These are phyloP conservation scores for Craspedostauros australis DNA, from an alignment of 108 stramenopile genomes.

Conservation along the genomic window DNA sequence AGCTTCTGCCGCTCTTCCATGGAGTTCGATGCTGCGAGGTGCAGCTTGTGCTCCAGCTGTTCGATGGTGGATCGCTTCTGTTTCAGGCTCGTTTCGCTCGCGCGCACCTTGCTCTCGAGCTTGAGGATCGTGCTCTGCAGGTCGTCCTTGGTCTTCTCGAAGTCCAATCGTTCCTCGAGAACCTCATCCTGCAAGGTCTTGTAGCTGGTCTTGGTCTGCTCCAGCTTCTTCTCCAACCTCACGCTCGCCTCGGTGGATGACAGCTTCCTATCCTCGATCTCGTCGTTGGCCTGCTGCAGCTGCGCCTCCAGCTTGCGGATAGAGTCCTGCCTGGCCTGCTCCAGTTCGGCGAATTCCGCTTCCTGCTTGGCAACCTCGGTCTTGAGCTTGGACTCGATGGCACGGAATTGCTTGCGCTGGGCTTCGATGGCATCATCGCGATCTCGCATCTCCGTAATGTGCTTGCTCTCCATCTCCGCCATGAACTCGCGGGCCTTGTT, in stretches of 20 bases:
- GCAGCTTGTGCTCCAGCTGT: slow-evolving; percentile 18
- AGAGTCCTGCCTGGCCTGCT: not conserved
- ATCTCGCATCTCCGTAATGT: slow-evolving; percentile 7
- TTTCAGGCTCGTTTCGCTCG: slow-evolving; percentile 26
- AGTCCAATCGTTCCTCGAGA: slow-evolving; percentile 8
- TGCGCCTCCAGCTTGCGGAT: slow-evolving; percentile 9
- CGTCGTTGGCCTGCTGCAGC: slow-evolving; percentile 5
- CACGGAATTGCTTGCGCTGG: slow-evolving; percentile 6
- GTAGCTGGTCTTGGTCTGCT: slow-evolving; percentile 4
- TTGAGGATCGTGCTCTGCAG: slow-evolving; percentile 25
- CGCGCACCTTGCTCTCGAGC: slow-evolving; percentile 27
- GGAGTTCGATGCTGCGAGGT: slow-evolving; percentile 7
- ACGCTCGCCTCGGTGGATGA: not conserved
- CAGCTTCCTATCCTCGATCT: slow-evolving; percentile 3
- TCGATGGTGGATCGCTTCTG: slow-evolving; percentile 23
- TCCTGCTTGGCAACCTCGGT: slow-evolving; percentile 19
- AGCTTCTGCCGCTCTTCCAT: slow-evolving; percentile 18
- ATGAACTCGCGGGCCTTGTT: not conserved
- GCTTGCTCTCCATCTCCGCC: slow-evolving; percentile 4
- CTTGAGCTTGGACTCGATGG: slow-evolving; percentile 12
- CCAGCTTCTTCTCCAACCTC: slow-evolving; percentile 4
- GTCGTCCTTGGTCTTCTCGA: slow-evolving; percentile 27
- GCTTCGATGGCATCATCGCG: slow-evolving; percentile 8
- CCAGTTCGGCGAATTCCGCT: slow-evolving; percentile 9
- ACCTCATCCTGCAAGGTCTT: slow-evolving; percentile 10